Conservation (phyloP, 345 rosid species). For the Acer negundo region DNA sequence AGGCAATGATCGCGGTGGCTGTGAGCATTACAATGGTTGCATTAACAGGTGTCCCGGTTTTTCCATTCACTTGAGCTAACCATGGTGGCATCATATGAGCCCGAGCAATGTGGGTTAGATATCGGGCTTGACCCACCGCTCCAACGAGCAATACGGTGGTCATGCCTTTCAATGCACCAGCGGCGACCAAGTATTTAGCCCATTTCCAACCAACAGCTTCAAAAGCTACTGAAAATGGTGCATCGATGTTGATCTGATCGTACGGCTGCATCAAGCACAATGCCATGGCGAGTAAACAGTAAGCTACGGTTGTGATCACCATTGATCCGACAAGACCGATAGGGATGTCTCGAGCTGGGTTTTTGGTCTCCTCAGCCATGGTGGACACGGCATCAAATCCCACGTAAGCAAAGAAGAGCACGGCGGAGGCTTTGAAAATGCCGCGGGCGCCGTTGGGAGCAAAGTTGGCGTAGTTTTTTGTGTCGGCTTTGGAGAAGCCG, state of each 20-base stretch:
- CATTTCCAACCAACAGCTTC: conserved; percentile 61
- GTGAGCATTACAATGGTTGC: conserved; percentile 67
- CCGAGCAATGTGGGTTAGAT: conserved; percentile 85
- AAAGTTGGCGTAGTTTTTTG: conserved; percentile 52
- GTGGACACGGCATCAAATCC: conserved; percentile 92
- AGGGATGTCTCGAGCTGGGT: conserved; percentile 78
- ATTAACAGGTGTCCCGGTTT: conserved; percentile 74
- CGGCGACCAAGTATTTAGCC: conserved; percentile 86
- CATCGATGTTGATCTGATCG: conserved; percentile 45
- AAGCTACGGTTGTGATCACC: conserved; percentile 48
- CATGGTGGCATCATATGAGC: conserved; percentile 93
- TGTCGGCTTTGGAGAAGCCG: conserved; percentile 59
- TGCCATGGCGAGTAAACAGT: conserved; percentile 58
- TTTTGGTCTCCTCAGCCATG: conserved; percentile 88
- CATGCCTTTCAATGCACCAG: conserved; percentile 84
- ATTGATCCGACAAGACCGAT: conserved; percentile 85
- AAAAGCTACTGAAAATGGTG: conserved; percentile 79
- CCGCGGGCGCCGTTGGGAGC: conserved; percentile 56
- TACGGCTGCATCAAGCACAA: conserved; percentile 71
- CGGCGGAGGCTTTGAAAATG: conserved; percentile 66
- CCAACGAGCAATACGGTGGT: conserved; percentile 74
- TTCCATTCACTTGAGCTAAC: conserved; percentile 60
- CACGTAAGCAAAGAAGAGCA: conserved; percentile 78
- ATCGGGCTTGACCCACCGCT: conserved; percentile 80
- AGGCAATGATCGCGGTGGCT: conserved; percentile 61